Percentiles rank a stretch among this genome's conserved stretches.
Evolutionary conservation across 495 filamentous ascomycete species (phyloP).

Genomic region (Aspergillus cavernicola): DNA sequence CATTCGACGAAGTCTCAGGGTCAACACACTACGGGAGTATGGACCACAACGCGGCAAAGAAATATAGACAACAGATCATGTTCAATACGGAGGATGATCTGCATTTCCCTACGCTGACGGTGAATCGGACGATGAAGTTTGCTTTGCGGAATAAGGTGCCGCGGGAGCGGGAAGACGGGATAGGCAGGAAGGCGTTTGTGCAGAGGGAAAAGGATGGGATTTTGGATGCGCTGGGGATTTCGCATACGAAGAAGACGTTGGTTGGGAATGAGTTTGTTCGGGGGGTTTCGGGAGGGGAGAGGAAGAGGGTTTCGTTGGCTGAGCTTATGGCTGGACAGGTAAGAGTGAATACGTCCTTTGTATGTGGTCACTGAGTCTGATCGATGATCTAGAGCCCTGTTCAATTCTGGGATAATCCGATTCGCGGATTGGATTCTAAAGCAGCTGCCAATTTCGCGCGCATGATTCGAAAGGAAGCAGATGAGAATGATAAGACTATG

Average conservation of each 20-base stretch:
- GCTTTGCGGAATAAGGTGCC: constrained; percentile 68
- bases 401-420: constrained; percentile 86
- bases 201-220: constrained; percentile 67
- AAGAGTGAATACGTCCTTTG: constrained; percentile 34
- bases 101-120: constrained; percentile 76
- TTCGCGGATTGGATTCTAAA: constrained; percentile 73
- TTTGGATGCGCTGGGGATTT: constrained; percentile 72
- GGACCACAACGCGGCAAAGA: constrained; percentile 30
- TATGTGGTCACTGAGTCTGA: constrained; percentile 10
- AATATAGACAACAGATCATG: constrained; percentile 41
- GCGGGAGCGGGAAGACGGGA: constrained; percentile 54
- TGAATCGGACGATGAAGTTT: constrained; percentile 80
- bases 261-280: constrained; percentile 82
- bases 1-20: constrained; percentile 34
- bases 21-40: constrained; percentile 34
- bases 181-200: constrained; percentile 49
- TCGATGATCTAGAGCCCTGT: constrained; percentile 49
- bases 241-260: constrained; percentile 71
- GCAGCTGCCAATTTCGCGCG: constrained; percentile 77
- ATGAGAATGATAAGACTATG: constrained; percentile 62
- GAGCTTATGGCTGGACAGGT: constrained; percentile 61
- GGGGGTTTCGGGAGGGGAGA: constrained; percentile 78
- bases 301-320: constrained; percentile 79
- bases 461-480: constrained; percentile 61
- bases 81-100: constrained; percentile 59